Evolutionary conservation across 768 basidiomycete species (phyloP).

Genomic region (Leccinellum rugosiceps): DNA sequence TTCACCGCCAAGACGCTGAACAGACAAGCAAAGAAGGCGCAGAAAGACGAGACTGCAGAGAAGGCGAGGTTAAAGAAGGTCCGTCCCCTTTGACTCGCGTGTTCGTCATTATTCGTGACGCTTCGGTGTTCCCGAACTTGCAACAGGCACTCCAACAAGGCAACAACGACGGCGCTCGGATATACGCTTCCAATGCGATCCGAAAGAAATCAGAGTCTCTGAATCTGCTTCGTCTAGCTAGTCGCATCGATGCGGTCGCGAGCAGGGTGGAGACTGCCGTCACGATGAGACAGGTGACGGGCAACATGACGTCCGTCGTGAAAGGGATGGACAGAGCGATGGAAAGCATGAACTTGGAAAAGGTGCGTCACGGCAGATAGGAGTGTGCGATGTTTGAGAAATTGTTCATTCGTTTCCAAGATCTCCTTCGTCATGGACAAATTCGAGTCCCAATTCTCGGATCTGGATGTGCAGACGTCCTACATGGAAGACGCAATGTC

Average conservation of each 20-base stretch:
- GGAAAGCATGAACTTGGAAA: constrained; percentile 98
- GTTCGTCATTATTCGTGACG: background rate
- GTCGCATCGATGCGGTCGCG: constrained; percentile 94
- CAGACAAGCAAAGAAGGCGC: constrained; percentile 95
- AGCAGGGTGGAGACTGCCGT: constrained; percentile 97
- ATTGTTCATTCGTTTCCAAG: constrained; percentile 38
- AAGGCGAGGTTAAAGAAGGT: constrained; percentile 94
- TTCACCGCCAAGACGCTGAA: constrained; percentile 97
- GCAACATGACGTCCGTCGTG: constrained; percentile 95
- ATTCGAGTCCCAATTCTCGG: constrained; percentile 94
- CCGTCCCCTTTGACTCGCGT: constrained; percentile 5
- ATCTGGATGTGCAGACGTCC: constrained; percentile 95
- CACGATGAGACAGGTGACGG: constrained; percentile 95
- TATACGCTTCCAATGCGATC: constrained; percentile 98
- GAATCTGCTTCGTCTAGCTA: constrained; percentile 86
- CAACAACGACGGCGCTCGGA: constrained; percentile 94
- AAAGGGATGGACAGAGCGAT: constrained; percentile 99
- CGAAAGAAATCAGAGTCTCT: constrained; percentile 95
- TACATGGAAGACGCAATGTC: constrained; percentile 99
- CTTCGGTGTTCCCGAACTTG: background rate
- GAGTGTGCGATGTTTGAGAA: background rate
- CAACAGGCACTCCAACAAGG: constrained; percentile 90
- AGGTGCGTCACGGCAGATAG: constrained; percentile 48
- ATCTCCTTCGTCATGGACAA: constrained; percentile 99
- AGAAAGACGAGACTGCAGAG: constrained; percentile 91